These are phyloP conservation scores for Microbotryum intermedium DNA, from an alignment of 1,284 basidiomycete species.

Conservation along the genomic window DNA sequence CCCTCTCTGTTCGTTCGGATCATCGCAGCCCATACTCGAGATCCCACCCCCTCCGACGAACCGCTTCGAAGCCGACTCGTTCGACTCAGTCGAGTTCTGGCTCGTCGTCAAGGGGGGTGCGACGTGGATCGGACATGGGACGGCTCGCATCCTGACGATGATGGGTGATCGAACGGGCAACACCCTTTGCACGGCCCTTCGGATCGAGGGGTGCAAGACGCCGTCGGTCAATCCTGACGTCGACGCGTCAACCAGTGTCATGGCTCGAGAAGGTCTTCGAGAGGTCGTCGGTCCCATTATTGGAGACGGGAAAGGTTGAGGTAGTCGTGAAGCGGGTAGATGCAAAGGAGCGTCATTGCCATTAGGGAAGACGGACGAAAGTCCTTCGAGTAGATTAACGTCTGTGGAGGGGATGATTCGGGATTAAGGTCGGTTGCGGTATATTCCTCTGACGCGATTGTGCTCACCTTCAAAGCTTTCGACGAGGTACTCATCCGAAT, in stretches of 20 bases:
- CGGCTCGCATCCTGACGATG: conserved; percentile 9
- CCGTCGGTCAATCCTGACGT: neutral
- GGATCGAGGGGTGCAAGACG: conserved; percentile 7
- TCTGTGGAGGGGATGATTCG: neutral
- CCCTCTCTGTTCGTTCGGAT: conserved; percentile 1
- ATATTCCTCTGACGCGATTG: too few relatives aligned
- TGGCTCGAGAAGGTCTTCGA: neutral
- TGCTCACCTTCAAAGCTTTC: conserved; percentile 15
- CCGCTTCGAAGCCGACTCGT: too few relatives aligned
- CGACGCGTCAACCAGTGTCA: too few relatives aligned
- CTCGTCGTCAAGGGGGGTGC: neutral
- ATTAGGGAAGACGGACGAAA: conserved; percentile 1
- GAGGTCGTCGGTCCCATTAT: neutral
- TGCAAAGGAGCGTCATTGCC: conserved; percentile 1
- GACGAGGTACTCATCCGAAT: conserved; percentile 22
- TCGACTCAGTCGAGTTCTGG: neutral
- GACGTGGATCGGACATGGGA: conserved; percentile 9
- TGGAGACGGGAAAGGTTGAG: neutral
- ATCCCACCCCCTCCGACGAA: too few relatives aligned
- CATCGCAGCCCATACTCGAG: neutral
- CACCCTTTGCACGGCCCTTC: conserved; percentile 10
- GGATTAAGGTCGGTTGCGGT: too few relatives aligned
- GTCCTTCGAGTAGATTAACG: conserved; percentile 19
- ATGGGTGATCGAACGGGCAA: conserved; percentile 2
- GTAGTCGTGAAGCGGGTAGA: conserved; percentile 20